These are phyloP conservation scores for Mortierella sp. DNA, from an alignment of 371 early-diverging fungal species.

Conservation along the genomic window DNA sequence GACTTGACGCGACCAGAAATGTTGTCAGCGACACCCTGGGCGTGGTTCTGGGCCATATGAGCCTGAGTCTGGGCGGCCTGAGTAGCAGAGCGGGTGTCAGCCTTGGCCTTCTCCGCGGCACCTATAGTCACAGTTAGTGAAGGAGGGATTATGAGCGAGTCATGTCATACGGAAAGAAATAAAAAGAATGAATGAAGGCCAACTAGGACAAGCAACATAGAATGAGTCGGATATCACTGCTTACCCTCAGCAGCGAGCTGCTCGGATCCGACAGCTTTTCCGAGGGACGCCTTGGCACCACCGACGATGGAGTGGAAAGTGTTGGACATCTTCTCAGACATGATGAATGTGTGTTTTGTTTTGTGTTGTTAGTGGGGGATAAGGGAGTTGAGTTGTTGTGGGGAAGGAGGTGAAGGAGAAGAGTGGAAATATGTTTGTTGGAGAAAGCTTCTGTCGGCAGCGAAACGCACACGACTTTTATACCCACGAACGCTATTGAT, in stretches of 20 bases:
- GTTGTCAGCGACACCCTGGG: constrained; percentile 57
- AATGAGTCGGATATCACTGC: not conserved
- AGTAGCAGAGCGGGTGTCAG: constrained; percentile 22
- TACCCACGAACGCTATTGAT: not conserved
- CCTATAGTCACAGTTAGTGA: constrained; percentile 13
- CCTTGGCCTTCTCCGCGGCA: constrained; percentile 37
- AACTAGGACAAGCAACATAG: no score
- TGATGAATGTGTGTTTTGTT: constrained; percentile 15
- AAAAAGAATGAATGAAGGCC: not conserved
- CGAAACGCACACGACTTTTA: not conserved
- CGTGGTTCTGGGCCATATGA: constrained; percentile 9
- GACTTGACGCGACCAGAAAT: constrained; percentile 62
- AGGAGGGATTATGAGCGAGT: not conserved
- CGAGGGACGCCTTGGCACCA: constrained; percentile 61
- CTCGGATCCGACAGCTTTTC: constrained; percentile 63
- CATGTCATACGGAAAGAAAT: not conserved
- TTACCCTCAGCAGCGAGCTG: constrained; percentile 61
- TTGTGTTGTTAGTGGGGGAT: not conserved
- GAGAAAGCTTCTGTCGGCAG: not conserved
- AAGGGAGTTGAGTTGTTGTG: not conserved
- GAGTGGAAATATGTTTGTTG: not conserved
- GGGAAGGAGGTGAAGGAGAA: no score
- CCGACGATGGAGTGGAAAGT: constrained; percentile 55
- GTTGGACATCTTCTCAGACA: constrained; percentile 39
- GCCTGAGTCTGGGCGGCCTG: not conserved